Base-by-base conservation (phyloP, 176 grass and related monocot species). In the Oryza nivara region DNA sequence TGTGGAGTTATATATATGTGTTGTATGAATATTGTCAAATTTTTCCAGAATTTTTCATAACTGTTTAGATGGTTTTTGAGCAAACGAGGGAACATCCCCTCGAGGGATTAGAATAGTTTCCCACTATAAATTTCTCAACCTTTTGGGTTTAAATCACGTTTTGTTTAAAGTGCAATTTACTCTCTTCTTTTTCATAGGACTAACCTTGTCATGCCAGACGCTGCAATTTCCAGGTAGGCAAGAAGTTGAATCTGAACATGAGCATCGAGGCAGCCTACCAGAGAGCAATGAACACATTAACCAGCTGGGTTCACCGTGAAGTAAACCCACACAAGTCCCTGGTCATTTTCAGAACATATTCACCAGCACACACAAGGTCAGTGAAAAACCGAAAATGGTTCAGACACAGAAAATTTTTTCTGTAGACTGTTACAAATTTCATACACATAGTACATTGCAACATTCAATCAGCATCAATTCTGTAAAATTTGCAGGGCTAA, bases 141-240 rank as follows among this genome's bases (percentile, higher is more conserved):
- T 32, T 32, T 32, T 32, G 30, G 30, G 30, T 32, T 32, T 32
- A 32, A 0, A 32, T 32, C 30, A 32, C 30, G 2, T 32, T 32
- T 32, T 2, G 30, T 32, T 32, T 32, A 0, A 32, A 2, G 30
- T 32, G 30, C 30, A 32, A 32, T 32, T 32, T 32, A 32, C 30
- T 32, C 30, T 32, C 30, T 32, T 32, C 2, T 32, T 32, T 32
- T 32, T 32, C 30, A 32, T 32, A 32, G 30, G 30, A 6, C 38
- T 82, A 25, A 82, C 20, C 9, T 82, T 73, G 36, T 70, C 25
- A 7, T 64, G 52, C 15, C 80, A 82, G 54, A 7, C 80, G 46
- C 28, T 82, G 92, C 70, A 89, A 87, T 74, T 94, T 91, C 73
- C 78, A 91, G 72, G 89, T 87, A 84, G 89, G 84, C n/a, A 89